phyloP scores from a whole-genome alignment of 306 rosid species.

The Leucaena leucocephala region DNA sequence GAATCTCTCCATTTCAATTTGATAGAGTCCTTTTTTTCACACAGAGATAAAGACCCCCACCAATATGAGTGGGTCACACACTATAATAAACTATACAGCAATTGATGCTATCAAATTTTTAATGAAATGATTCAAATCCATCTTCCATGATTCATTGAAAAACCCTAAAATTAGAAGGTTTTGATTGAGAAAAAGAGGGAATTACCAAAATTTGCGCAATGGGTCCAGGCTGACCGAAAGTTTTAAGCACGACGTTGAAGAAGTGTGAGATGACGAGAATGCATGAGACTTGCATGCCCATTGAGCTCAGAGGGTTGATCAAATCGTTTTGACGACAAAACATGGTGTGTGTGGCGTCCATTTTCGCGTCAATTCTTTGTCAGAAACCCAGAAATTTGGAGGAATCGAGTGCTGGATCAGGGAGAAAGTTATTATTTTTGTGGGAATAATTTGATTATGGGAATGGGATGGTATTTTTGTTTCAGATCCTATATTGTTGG shows the following conservation, averaged over 20 bases:
- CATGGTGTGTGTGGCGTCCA: conserved; percentile 78
- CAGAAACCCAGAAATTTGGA: conserved; percentile 4
- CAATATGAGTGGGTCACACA: not conserved
- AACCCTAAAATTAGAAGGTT: not conserved
- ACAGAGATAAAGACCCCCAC: not conserved
- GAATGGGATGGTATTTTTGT: not conserved
- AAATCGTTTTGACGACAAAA: conserved; percentile 54
- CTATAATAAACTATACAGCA: not conserved
- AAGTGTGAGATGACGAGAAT: conserved; percentile 91
- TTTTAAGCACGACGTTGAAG: conserved; percentile 75
- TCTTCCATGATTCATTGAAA: not conserved
- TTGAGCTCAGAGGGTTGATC: conserved; percentile 77
- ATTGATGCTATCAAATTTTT: not conserved
- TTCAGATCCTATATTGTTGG: conserved; percentile 54
- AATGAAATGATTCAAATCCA: not conserved
- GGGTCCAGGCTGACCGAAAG: conserved; percentile 88
- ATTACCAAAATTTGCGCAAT: conserved; percentile 80
- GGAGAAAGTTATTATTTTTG: not conserved
- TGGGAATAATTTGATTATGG: not conserved
- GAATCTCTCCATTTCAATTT: not conserved
- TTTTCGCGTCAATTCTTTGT: conserved; percentile 31
- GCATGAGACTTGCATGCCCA: conserved; percentile 85
- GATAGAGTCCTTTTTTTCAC: not conserved
- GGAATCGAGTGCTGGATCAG: not conserved
- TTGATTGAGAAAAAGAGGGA: not conserved